Base-by-base conservation (phyloP, 164 flowering plant species). In the Annona cherimola region DNA sequence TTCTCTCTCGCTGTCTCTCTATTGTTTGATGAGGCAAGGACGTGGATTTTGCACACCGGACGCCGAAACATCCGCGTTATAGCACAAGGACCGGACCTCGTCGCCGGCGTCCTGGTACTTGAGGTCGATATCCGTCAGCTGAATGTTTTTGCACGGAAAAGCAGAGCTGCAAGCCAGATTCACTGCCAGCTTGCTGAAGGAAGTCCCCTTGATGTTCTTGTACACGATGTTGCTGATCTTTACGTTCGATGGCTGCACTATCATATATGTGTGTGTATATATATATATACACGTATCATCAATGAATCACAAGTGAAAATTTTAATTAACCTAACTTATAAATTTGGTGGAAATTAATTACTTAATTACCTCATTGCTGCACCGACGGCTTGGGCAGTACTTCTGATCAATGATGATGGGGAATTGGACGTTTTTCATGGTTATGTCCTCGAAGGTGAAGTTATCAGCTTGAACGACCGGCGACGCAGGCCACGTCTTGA, bases 331-430 rank as follows among this genome's bases (percentile, higher is more conserved):
- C 35, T 26, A 26, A 26, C 35, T 26, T 26, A 26, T 26, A 26
- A 26, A 26, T 1, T 26, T 26, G 35, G 1, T 26, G 35, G 35
- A 26, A 26, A 26, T 26, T 26, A 26, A 26, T 26, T 26, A 26
- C 35, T 26, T 9, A 20, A 4, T 69, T 71, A 71, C 73, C 73
- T 71, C 20, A 4, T 45, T 7, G 9, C 40, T 12, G 67, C 74
- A 71, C 45, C 5, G 4, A 7, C 5, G 5, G n/a, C 26, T 11
- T 4, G 64, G 45, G 45, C 75, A 73, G 35, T 73, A 73, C 16
- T 67, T 67, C 63, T 89, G 93, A 76, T 89, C 89, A 3, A 89
- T 84, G 71, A 85, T 77, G 60, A 89, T 81, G 35, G 94, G 94
- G 57, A 83, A 83, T 14, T 73, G n/a, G 1, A 85, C 91, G 60